Conservation (phyloP, 352 stramenopile genomes). For the Globisporangium takayamanum region DNA sequence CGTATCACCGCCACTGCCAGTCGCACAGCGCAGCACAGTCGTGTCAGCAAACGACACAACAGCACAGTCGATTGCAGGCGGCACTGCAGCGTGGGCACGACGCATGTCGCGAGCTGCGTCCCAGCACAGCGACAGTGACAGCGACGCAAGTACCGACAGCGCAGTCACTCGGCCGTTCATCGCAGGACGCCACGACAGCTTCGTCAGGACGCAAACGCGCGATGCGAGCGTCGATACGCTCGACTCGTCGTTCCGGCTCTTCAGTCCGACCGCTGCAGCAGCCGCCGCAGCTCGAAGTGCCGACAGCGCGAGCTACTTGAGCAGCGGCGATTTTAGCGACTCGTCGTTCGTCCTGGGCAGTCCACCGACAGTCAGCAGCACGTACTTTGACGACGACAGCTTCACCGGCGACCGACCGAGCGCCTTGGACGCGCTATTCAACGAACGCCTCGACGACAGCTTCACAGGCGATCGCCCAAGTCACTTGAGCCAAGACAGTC, state of each 20-base stretch:
- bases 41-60: background rate
- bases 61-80: background rate
- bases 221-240: background rate
- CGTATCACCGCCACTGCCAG: background rate
- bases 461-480: slow-evolving; percentile 1
- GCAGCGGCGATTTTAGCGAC: slow-evolving; percentile 6
- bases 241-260: slow-evolving; percentile 7
- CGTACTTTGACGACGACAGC: slow-evolving; percentile 4
- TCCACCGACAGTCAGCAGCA: background rate
- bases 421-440: background rate
- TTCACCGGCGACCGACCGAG: slow-evolving; percentile 1
- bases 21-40: background rate
- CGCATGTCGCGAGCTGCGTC: slow-evolving; percentile 1
- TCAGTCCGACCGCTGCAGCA: background rate
- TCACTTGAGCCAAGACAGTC: background rate
- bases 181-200: slow-evolving; percentile 5
- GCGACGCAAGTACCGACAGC: background rate
- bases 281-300: background rate
- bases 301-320: background rate
- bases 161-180: background rate
- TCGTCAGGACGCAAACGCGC: background rate
- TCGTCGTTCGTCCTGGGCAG: slow-evolving; percentile 9
- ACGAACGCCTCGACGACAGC: slow-evolving; percentile 9
- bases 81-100: background rate
- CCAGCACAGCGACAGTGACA: slow-evolving; percentile 1